Percentiles rank a stretch among this genome's conserved stretches.
Evolutionary conservation across 1,284 basidiomycete genomes (phyloP).

Genomic region (Ustilago esculenta): DNA sequence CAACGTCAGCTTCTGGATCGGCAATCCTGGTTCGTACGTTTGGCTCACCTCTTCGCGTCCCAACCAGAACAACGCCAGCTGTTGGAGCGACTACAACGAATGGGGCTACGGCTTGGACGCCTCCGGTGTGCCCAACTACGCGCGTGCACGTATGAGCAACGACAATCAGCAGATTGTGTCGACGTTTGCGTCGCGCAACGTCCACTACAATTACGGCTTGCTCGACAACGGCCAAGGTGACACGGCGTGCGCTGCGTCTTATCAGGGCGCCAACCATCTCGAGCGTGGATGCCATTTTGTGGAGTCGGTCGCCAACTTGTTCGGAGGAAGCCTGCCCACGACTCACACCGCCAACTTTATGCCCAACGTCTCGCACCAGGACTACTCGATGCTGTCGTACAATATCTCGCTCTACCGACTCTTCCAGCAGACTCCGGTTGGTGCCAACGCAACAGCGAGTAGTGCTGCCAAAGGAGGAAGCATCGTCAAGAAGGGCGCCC

Average conservation of each 20-base stretch:
- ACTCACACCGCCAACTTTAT: conserved; percentile 58
- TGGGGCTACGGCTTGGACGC: conserved; percentile 56
- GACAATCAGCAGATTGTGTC: conserved; percentile 37
- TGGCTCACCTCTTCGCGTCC: conserved; percentile 49
- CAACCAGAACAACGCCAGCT: conserved; percentile 25
- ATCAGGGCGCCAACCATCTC: conserved; percentile 59
- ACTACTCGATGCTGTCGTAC: conserved; percentile 60
- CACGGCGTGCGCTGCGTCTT: conserved; percentile 51
- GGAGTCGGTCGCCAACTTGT: conserved; percentile 21
- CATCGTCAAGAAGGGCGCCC: conserved; percentile 2
- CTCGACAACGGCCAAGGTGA: conserved; percentile 62
- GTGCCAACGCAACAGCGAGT: conserved; percentile 3
- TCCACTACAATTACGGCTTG: conserved; percentile 57
- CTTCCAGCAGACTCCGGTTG: conserved; percentile 41
- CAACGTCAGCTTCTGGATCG: conserved; percentile 57
- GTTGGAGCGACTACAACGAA: conserved; percentile 17
- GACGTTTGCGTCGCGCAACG: conserved; percentile 43
- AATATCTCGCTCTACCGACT: conserved; percentile 50
- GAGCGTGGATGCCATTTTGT: conserved; percentile 55
- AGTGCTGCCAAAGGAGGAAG: not conserved
- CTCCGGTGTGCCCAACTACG: conserved; percentile 42
- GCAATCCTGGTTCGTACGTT: conserved; percentile 59
- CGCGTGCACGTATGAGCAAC: conserved; percentile 43
- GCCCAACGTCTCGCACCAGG: conserved; percentile 56
- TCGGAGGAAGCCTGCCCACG: conserved; percentile 29